Conservation (phyloP, 768 basidiomycete species). For the Kwoniella pini region DNA sequence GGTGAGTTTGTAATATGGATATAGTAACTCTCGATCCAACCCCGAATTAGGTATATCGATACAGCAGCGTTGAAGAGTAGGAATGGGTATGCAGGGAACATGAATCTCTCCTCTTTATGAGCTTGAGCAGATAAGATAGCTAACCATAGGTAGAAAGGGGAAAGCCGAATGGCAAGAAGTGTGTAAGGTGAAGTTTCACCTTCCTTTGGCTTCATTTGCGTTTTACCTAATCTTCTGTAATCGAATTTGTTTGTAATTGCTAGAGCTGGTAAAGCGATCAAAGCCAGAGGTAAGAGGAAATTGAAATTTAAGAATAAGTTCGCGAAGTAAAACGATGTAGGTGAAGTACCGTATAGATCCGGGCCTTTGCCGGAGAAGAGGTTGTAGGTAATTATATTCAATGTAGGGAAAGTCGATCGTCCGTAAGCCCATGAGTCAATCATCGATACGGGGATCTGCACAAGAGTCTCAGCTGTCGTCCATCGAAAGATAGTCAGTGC, state of each 20-base stretch:
- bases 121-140: conserved; percentile 74
- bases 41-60: conserved; percentile 77
- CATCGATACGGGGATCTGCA: conserved; percentile 77
- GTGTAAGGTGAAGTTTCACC: conserved; percentile 69
- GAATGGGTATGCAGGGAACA: conserved; percentile 90
- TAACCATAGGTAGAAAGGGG: conserved; percentile 91
- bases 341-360: conserved; percentile 88
- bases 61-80: conserved; percentile 93
- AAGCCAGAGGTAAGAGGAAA: conserved; percentile 73
- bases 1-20: conserved; percentile 77
- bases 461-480: neutral
- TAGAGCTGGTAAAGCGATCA: conserved; percentile 77
- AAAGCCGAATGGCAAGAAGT: conserved; percentile 71
- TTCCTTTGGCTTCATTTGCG: conserved; percentile 58
- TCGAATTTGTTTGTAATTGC: conserved; percentile 73
- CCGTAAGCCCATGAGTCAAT: conserved; percentile 89
- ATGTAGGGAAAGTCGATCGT: conserved; percentile 73
- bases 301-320: conserved; percentile 97
- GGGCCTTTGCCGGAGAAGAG: conserved; percentile 86
- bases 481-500: conserved; percentile 24
- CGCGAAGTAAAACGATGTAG: conserved; percentile 78
- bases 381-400: conserved; percentile 94
- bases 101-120: conserved; percentile 99
- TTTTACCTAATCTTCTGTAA: conserved; percentile 66
- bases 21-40: conserved; percentile 78